Conservation (phyloP, 2,329 filamentous ascomycete species). For the Diaporthe vaccinii region DNA sequence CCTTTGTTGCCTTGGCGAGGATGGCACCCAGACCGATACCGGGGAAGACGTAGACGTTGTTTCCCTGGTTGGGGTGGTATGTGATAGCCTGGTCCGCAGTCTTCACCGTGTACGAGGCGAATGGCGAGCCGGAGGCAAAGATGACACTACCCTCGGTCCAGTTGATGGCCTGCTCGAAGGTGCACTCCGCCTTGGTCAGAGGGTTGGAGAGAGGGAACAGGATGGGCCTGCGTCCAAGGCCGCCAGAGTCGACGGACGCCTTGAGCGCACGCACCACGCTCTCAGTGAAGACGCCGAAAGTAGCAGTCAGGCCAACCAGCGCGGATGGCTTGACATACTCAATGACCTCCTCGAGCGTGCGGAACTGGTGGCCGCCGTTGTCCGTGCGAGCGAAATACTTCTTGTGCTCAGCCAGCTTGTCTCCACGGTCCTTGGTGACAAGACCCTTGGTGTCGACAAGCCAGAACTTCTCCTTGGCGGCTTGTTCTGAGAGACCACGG, state of each 20-base stretch:
- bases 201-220: constrained; percentile 98
- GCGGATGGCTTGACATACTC: constrained; percentile 96
- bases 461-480: constrained; percentile 93
- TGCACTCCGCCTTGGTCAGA: constrained; percentile 96
- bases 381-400: constrained; percentile 77
- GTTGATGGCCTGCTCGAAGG: constrained; percentile 91
- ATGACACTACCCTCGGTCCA: constrained; percentile 93
- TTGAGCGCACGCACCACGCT: constrained; percentile 81
- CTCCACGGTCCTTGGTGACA: constrained; percentile 91
- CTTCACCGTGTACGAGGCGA: constrained; percentile 79
- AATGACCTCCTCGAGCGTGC: constrained; percentile 89
- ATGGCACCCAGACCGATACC: constrained; percentile 95
- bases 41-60: constrained; percentile 94
- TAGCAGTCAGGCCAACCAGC: constrained; percentile 93
- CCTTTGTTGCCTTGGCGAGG: constrained; percentile 84
- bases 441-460: constrained; percentile 97
- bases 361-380: constrained; percentile 78
- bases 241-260: constrained; percentile 72
- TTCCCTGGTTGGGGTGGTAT: constrained; percentile 86
- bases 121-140: constrained; percentile 96
- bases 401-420: constrained; percentile 93
- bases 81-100: constrained; percentile 70
- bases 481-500: constrained; percentile 88
- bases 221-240: constrained; percentile 83
- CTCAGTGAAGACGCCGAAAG: constrained; percentile 94